A percentile compares a stretch with the other conserved stretches of the same genome.
These are phyloP conservation scores for Asterophora parasitica DNA, from an alignment of 768 basidiomycete species.

Conservation along the genomic window DNA sequence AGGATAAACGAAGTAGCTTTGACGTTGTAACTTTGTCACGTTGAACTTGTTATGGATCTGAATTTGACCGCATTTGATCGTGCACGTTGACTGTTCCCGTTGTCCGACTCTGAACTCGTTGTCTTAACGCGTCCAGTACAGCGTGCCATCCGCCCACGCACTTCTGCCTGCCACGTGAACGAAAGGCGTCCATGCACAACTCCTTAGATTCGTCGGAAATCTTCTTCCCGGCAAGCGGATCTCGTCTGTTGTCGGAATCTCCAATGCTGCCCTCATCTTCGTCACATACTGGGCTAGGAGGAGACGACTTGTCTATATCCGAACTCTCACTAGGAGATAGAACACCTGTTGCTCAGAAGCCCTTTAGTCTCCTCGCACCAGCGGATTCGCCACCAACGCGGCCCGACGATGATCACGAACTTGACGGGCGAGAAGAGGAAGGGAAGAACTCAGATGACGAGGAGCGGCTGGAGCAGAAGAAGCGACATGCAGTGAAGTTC, in stretches of 20 bases:
- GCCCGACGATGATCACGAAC: constrained; percentile 3
- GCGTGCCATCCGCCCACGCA: neutral
- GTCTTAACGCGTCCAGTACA: too few relatives aligned
- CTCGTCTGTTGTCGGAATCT: constrained; percentile 29
- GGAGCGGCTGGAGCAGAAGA: constrained; percentile 19
- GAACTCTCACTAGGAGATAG: constrained; percentile 31
- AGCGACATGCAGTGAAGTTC: constrained; percentile 12
- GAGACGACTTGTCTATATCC: constrained; percentile 31
- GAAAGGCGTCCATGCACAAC: constrained; percentile 8
- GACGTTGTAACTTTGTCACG: too few relatives aligned
- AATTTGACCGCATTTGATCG: too few relatives aligned
- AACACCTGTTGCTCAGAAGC: constrained; percentile 12
- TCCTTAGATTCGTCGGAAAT: constrained; percentile 14
- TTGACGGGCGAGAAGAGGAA: constrained; percentile 2
- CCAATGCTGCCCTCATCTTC: constrained; percentile 21
- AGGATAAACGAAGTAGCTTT: too few relatives aligned
- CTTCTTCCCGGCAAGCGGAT: constrained; percentile 14
- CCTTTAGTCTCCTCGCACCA: constrained; percentile 16
- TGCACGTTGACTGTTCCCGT: too few relatives aligned
- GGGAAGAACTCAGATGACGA: constrained; percentile 8
- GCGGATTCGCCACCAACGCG: constrained; percentile 13
- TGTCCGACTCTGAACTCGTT: too few relatives aligned
- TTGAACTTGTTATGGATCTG: too few relatives aligned
- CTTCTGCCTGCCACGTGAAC: constrained; percentile 1
- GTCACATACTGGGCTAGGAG: constrained; percentile 24